Percentiles rank a stretch among this genome's conserved stretches.
phyloP scores from a whole-genome alignment of 2,329 filamentous ascomycete species.

The Fusarium newnesense region DNA sequence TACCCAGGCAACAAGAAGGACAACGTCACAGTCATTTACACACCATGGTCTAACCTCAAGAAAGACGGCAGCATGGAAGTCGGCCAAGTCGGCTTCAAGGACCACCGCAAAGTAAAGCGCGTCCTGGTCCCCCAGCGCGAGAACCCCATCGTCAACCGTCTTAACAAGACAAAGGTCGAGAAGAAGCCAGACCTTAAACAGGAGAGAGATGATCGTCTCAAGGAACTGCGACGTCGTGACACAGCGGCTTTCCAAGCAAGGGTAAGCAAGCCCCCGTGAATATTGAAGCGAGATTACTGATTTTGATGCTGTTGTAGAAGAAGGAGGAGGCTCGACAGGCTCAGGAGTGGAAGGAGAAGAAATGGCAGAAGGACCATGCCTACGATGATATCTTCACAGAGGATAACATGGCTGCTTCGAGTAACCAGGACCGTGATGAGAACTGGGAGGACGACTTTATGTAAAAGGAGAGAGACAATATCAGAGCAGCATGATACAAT shows the following conservation, averaged over 20 bases:
- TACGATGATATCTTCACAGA: slow-evolving; percentile 93
- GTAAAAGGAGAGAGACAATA: slow-evolving; percentile 57
- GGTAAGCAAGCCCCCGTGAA: slow-evolving; percentile 55
- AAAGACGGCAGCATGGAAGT: slow-evolving; percentile 97
- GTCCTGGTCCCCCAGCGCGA: slow-evolving; percentile 83
- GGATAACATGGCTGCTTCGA: slow-evolving; percentile 79
- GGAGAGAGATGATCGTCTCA: slow-evolving; percentile 82
- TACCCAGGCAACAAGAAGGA: slow-evolving; percentile 90
- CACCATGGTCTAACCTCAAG: slow-evolving; percentile 94
- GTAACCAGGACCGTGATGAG: slow-evolving; percentile 84
- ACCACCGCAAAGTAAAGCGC: slow-evolving; percentile 83
- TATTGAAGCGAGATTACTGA: neutral
- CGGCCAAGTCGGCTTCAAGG: slow-evolving; percentile 95
- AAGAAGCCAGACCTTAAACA: slow-evolving; percentile 84
- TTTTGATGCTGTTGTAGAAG: slow-evolving; percentile 58
- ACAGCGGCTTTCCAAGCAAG: slow-evolving; percentile 69
- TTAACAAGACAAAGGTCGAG: slow-evolving; percentile 96
- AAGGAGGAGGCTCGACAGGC: slow-evolving; percentile 79
- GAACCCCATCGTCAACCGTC: slow-evolving; percentile 93
- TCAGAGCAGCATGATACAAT: neutral
- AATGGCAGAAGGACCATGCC: slow-evolving; percentile 96
- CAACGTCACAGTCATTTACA: slow-evolving; percentile 96
- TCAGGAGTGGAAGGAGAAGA: slow-evolving; percentile 87
- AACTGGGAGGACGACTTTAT: slow-evolving; percentile 94
- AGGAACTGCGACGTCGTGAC: slow-evolving; percentile 77